Conservation (phyloP, 768 basidiomycete species). For the Sutorius australiensis region DNA sequence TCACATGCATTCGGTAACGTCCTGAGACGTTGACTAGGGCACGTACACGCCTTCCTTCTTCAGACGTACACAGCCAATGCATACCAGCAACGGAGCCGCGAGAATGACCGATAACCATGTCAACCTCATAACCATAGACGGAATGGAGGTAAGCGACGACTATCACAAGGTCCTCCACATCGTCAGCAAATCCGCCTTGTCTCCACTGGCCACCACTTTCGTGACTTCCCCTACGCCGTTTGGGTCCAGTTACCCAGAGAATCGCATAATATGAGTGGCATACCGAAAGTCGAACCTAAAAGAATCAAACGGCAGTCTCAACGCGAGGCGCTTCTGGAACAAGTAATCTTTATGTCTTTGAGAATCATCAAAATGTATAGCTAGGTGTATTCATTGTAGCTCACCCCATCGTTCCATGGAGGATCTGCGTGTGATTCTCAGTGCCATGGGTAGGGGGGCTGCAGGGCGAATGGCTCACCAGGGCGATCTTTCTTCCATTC, state of each 20-base stretch:
- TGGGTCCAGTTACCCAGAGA: constrained; percentile 3
- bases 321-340: constrained; percentile 70
- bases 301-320: constrained; percentile 65
- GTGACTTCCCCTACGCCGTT: constrained; percentile 58
- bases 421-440: constrained; percentile 47
- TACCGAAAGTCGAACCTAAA: constrained; percentile 88
- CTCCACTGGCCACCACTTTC: constrained; percentile 69
- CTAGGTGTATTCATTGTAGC: constrained; percentile 13
- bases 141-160: constrained; percentile 61
- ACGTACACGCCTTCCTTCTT: constrained; percentile 52
- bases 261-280: constrained; percentile 16
- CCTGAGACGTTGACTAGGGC: constrained; percentile 73
- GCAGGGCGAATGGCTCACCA: constrained; percentile 43
- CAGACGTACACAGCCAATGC: constrained; percentile 63
- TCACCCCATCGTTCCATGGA: constrained; percentile 79
- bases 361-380: neutral
- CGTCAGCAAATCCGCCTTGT: constrained; percentile 55
- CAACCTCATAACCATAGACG: constrained; percentile 62
- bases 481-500: constrained; percentile 56
- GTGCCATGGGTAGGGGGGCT: constrained; percentile 4
- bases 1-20: constrained; percentile 75
- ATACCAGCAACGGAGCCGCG: constrained; percentile 67
- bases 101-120: constrained; percentile 74
- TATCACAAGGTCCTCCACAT: constrained; percentile 60
- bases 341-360: constrained; percentile 82